Evolutionary conservation across 495 filamentous ascomycete genomes (phyloP), one percentile per base, ranked within the genome.

Genomic region (Penicillium coprophilum): DNA sequence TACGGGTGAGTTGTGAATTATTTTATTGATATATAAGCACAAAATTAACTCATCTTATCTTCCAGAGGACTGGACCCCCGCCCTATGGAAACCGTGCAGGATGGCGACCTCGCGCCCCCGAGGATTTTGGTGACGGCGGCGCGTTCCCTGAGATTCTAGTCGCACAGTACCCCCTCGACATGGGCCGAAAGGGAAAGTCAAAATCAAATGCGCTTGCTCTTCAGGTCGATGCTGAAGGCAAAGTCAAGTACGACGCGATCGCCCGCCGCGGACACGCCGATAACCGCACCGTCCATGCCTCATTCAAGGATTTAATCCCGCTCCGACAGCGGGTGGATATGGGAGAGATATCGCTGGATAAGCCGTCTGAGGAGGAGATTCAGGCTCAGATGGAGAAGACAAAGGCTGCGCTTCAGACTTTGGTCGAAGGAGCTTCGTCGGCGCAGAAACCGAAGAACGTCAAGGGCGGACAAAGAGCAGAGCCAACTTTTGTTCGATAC

Each of bases 391-490:
- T 90, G 58, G 90, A 97, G 68, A 86, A 86, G 71, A 99, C 94
- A 7, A 91, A 88, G 69, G 86, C 85, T 59, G 95, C 94, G 12
- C 77, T 99, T 41, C 86, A 86, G 30, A 82, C 77, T 28, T 75
- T 99, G 56, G 92, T 97, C 10, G 83, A 85, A 54, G 90, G 92
- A 41, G 92, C 93, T 6, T 86, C 95, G 15, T 84, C 89, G 3
- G 85, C 95, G 15, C 94, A 99, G 77, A 96, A 95, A 69, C 94
- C 94, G 4, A 99, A 99, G 78, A 94, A 88, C 63, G 85, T 97
- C 58, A 90, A 90, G 61, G 84, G 88, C 9, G 85, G 84, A 19
- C 75, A 76, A n/a, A 80, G 85, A 60, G 84, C 87, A 32, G 92
- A 96, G 53, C 88, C 94, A 2, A 97, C 94, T 5, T 99, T 90